Base-by-base conservation (phyloP, 1,284 basidiomycete genomes). In the Malassezia obtusa region DNA sequence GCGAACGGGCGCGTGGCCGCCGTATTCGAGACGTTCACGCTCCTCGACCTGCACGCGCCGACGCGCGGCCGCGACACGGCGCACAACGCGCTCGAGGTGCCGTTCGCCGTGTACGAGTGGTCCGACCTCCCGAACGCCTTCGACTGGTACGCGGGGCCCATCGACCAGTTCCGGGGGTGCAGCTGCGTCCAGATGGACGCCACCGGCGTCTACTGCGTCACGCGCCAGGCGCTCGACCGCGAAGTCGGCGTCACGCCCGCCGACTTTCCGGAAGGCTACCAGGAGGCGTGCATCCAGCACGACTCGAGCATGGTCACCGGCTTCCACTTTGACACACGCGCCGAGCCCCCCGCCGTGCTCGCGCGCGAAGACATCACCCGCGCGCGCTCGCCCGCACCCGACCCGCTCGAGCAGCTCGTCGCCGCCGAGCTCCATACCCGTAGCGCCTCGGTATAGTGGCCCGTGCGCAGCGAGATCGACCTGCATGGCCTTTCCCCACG, bases 161-260 rank as follows among this genome's bases (percentile, higher is more conserved):
- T 45, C 10, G 36, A 36, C 32, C 26, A 38, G 44, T 44, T 36
- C 38, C n/a, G 15, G 14, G 14, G 12, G 31, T 52, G 50, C 45
- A 52, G 46, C 50, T 52, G 56, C 37, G 47, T 44, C 14, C 46
- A 52, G 38, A 49, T 59, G 49, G 58, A 61, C 44, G 21, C 17
- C 10, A 51, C 51, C 2, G 39, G 52, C 17, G 25, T 51, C 21
- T 60, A 59, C 50, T 49, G 30, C 35, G 48, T 51, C 26, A 39
- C 48, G 19, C 32, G 19, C 14, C 50, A 47, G 36, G 30, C 17
- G 3, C 43, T 50, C n/a, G 32, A 35, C 7, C 45, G 26, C 14
- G 51, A 52, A 38, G 17, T 47, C 19, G 35, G 19, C 46, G 32
- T 37, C 3, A 36, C 37, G 14, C 37, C 24, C 3, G 24, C 12